Evolutionary conservation across 352 stramenopile genomes (phyloP), one percentile per base, ranked within the genome.

Genomic region (Phytopythium cucurbitacearum): DNA sequence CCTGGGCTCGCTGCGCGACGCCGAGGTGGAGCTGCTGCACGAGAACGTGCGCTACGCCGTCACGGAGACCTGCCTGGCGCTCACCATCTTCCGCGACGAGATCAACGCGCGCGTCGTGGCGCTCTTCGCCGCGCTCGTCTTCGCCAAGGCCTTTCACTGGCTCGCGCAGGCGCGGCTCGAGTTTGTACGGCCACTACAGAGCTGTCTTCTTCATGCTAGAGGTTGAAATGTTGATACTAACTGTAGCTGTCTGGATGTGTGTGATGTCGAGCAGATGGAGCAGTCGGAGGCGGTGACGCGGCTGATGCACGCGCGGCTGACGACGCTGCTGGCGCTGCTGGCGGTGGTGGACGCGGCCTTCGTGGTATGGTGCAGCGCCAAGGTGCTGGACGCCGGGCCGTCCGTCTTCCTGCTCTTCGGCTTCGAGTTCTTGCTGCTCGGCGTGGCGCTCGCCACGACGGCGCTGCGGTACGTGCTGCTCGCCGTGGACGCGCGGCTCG

Each of bases 31-130:
- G 79, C 80, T 98, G 10, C 67, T 99, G 44, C 85, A 92, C 40
- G 96, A 99, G 56, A 98, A 98, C 68, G 91, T 97, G 40, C 92
- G 96, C 36, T 99, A 98, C 70, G 91, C 97, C 37, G 87, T 99
- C 54, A 99, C 96, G 5, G 97, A 99, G 80, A 99, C 96, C 21
- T 99, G 96, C 80, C 73, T 99, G 28, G 97, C 97, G n/a, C 84
- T 99, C 28, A 99, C 97, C 39, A 98, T 99, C 50, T 99, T 99
- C 76, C 89, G 96, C 16, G 88, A 97, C 40, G 96, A 99, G 74
- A 89, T 99, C 56, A 97, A 89, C 50, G 89, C 98, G 39, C 70
- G 87, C n/a, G 96, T 98, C 36, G 86, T 97, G 35, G 81, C 91
- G 49, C 65, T 99, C 11, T 99, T 99, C 78, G 89, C 96, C 39